Evolutionary conservation across 257 asterid genomes (phyloP).

Genomic region (Fraxinus excelsior): DNA sequence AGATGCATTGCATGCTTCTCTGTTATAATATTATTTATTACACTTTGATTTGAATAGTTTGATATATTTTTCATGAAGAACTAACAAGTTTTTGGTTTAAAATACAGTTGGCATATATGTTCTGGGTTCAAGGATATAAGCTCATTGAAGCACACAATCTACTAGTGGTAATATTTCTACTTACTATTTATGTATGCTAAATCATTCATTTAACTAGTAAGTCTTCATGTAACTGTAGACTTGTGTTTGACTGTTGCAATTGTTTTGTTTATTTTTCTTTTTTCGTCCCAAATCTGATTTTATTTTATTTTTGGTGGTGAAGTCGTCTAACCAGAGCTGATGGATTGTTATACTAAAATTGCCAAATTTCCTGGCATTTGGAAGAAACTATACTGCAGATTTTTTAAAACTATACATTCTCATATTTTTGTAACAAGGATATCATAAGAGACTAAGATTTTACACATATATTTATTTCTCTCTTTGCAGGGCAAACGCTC

Average conservation of each 20-base stretch:
- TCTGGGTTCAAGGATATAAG: constrained; percentile 85
- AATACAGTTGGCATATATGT: constrained; percentile 91
- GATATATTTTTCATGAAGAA: not conserved
- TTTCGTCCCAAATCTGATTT: not conserved
- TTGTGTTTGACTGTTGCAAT: not conserved
- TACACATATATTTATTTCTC: constrained; percentile 12
- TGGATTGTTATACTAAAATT: not conserved
- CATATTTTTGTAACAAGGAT: not conserved
- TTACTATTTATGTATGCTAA: not conserved
- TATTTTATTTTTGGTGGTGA: not conserved
- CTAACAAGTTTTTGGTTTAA: constrained; percentile 19
- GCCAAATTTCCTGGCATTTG: not conserved
- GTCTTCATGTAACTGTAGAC: not conserved
- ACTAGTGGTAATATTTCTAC: constrained; percentile 55
- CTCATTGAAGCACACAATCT: constrained; percentile 67
- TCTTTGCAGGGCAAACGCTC: constrained; percentile 79
- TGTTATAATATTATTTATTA: not conserved
- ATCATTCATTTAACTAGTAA: constrained; percentile 5
- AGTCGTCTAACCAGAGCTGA: constrained; percentile 1
- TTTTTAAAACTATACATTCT: not conserved
- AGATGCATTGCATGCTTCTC: not conserved
- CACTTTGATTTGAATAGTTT: constrained; percentile 13
- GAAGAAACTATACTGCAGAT: not conserved
- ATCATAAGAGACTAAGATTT: constrained; percentile 1
- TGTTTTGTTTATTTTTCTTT: not conserved